phyloP scores from a whole-genome alignment of 306 rosid species.

The Pyrus communis region DNA sequence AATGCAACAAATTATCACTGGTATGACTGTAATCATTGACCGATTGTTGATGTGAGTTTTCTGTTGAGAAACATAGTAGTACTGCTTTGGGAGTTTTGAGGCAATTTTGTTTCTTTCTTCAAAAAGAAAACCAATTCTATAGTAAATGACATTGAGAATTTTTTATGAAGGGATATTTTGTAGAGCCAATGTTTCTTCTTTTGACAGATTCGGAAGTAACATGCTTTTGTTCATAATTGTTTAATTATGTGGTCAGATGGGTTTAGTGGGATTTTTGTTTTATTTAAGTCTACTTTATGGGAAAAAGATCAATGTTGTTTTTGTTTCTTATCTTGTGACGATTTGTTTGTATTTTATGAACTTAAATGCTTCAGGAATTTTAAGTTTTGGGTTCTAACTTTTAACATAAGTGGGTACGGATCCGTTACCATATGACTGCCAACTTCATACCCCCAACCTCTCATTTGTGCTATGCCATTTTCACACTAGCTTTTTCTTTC shows the following conservation, averaged over 20 bases:
- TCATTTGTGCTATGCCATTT: not conserved
- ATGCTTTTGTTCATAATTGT: not conserved
- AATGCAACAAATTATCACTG: not conserved
- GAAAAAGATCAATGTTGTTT: conserved; percentile 1
- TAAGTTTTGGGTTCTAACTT: not conserved
- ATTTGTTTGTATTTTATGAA: not conserved
- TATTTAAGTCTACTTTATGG: not conserved
- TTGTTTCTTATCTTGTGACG: not conserved
- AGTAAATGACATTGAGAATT: not conserved
- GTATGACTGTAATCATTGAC: not conserved
- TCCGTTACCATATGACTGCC: not conserved
- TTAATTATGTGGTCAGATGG: not conserved
- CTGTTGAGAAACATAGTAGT: not conserved
- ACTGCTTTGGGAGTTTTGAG: not conserved
- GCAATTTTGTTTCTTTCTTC: not conserved
- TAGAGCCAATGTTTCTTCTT: not conserved
- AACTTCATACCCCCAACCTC: not conserved
- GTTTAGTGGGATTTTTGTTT: not conserved
- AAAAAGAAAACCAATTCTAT: not conserved
- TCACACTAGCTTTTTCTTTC: not conserved
- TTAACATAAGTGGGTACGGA: not conserved
- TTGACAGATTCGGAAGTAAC: not conserved
- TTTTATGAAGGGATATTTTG: too few relatives aligned
- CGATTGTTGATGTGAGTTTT: not conserved
- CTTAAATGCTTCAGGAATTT: not conserved